Conservation (phyloP, 2,329 filamentous ascomycete species). For the Paracoccidioides brasiliensis region DNA sequence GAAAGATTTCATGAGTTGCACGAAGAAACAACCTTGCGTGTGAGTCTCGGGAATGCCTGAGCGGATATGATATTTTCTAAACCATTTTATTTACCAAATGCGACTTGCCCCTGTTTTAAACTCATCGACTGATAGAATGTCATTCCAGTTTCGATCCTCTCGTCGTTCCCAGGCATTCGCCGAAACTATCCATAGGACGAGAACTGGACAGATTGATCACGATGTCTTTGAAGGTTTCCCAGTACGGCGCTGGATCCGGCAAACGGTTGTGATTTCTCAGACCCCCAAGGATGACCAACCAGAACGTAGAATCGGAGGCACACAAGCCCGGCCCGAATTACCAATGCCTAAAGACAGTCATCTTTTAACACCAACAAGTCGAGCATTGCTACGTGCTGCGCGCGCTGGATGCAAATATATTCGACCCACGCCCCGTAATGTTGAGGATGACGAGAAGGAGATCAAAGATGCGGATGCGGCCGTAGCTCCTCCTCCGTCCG, state of each 20-base stretch:
- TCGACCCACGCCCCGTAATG: constrained; percentile 41
- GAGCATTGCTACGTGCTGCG: constrained; percentile 69
- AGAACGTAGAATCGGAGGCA: constrained; percentile 17
- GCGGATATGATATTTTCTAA: not conserved
- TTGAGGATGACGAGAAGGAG: constrained; percentile 26
- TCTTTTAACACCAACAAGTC: constrained; percentile 63
- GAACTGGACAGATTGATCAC: constrained; percentile 44
- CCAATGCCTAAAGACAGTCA: constrained; percentile 81
- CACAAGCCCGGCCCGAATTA: constrained; percentile 49
- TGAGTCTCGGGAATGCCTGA: not conserved
- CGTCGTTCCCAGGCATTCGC: constrained; percentile 40
- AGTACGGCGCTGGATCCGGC: constrained; percentile 77
- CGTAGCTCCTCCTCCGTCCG: constrained; percentile 16
- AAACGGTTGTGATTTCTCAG: constrained; percentile 55
- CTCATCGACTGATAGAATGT: not conserved
- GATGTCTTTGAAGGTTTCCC: constrained; percentile 64
- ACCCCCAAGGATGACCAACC: constrained; percentile 49
- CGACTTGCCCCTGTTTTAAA: not conserved
- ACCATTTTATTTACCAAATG: not conserved
- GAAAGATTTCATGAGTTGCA: not conserved
- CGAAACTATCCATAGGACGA: constrained; percentile 31
- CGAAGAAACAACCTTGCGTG: not conserved
- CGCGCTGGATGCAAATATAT: constrained; percentile 67
- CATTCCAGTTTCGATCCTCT: constrained; percentile 40
- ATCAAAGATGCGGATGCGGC: constrained; percentile 23